A percentile compares a stretch with the other conserved stretches of the same genome.
Conservation (phyloP, 129 eudicot species). For the Artemisia annua region DNA sequence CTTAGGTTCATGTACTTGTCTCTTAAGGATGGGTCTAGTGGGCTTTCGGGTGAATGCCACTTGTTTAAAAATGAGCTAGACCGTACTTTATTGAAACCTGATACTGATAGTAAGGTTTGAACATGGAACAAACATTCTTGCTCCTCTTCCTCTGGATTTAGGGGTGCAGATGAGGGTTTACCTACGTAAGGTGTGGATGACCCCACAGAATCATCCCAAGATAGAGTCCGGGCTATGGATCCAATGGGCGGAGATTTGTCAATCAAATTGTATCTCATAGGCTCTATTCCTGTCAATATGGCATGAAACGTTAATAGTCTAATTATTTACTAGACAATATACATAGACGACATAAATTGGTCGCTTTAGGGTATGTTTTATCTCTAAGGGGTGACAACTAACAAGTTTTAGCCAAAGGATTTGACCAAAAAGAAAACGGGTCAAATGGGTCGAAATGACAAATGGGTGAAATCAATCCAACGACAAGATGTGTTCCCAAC, state of each 20-base stretch:
- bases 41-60: conserved; percentile 92
- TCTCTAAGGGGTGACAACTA: not conserved
- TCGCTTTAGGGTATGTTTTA: not conserved
- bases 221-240: conserved; percentile 89
- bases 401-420: not conserved
- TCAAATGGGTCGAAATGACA: conserved; percentile 12
- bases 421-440: not conserved
- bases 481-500: too few species aligned
- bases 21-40: conserved; percentile 74
- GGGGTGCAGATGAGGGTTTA: conserved; percentile 40
- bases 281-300: conserved; percentile 47
- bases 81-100: conserved; percentile 48
- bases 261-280: conserved; percentile 60
- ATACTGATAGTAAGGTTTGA: conserved; percentile 56
- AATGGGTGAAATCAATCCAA: not conserved
- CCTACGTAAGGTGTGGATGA: conserved; percentile 46
- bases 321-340: conserved; percentile 3
- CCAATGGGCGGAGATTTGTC: conserved; percentile 98
- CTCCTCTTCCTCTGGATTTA: conserved; percentile 51
- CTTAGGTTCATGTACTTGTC: conserved; percentile 56
- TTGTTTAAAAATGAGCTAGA: conserved; percentile 41
- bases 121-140: conserved; percentile 60
- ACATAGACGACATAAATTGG: not conserved
- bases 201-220: conserved; percentile 73
- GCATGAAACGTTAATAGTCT: conserved; percentile 1